Conservation (phyloP, 2,329 filamentous ascomycete genomes). For the Aspergillus spinulosporus region DNA sequence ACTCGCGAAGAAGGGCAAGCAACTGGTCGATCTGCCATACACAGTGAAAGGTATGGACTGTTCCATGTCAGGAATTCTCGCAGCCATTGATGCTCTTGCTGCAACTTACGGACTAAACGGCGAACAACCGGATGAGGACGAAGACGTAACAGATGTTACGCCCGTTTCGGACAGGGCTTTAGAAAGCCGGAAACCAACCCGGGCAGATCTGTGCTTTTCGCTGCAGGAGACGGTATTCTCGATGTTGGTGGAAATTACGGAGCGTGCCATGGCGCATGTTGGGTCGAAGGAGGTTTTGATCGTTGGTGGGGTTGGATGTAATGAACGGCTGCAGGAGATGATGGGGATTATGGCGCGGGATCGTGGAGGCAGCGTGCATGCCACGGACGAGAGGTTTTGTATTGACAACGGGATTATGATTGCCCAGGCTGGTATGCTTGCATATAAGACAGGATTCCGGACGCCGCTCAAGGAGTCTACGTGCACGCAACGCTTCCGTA, state of each 20-base stretch:
- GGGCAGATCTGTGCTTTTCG: constrained; percentile 86
- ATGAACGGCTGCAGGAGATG: constrained; percentile 93
- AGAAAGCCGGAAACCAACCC: constrained; percentile 57
- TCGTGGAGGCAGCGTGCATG: constrained; percentile 84
- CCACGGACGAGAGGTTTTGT: constrained; percentile 95
- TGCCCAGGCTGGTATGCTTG: constrained; percentile 87
- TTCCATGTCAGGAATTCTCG: constrained; percentile 89
- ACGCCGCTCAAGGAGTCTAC: constrained; percentile 78
- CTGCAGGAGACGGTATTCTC: constrained; percentile 94
- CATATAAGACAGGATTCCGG: constrained; percentile 75
- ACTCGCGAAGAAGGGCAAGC: constrained; percentile 71
- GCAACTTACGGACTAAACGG: constrained; percentile 45
- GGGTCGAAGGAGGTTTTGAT: constrained; percentile 87
- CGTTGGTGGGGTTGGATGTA: constrained; percentile 93
- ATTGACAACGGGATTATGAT: constrained; percentile 99
- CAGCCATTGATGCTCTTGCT: constrained; percentile 77
- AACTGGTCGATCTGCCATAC: constrained; percentile 85
- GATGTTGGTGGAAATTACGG: constrained; percentile 98
- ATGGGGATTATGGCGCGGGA: constrained; percentile 95
- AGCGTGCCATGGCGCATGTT: constrained; percentile 97
- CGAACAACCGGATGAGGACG: constrained; percentile 54
- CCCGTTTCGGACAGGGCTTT: constrained; percentile 26
- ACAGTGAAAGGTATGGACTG: constrained; percentile 99
- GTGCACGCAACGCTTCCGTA: constrained; percentile 80
- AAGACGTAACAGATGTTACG: constrained; percentile 17